A percentile compares a stretch with the other conserved stretches of the same genome.
These are phyloP conservation scores for Jamesozyma gamospora DNA, from an alignment of 805 yeast species.

Conservation along the genomic window DNA sequence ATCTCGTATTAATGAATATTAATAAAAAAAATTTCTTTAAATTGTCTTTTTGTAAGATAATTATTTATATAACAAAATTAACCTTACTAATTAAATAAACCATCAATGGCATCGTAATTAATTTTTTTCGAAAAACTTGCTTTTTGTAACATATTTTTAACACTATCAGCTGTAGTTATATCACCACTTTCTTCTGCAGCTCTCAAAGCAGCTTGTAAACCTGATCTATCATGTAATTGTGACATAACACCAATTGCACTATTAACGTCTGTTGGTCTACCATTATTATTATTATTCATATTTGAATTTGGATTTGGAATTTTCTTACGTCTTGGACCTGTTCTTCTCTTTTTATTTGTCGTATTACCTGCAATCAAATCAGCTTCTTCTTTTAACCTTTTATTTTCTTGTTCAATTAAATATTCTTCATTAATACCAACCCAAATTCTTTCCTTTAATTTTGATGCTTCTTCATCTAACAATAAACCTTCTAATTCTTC, in stretches of 20 bases:
- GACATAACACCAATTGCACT: constrained; percentile 17
- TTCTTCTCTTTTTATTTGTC: constrained; percentile 39
- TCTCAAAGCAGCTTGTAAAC: constrained; percentile 35
- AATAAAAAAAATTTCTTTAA: not conserved
- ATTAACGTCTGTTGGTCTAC: constrained; percentile 9
- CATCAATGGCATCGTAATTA: constrained; percentile 74
- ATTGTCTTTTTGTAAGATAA: not conserved
- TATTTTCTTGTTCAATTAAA: constrained; percentile 73
- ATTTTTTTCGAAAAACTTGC: constrained; percentile 79
- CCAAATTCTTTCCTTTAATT: constrained; percentile 78
- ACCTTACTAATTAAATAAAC: constrained; percentile 27
- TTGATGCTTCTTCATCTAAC: constrained; percentile 59
- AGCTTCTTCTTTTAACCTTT: constrained; percentile 73
- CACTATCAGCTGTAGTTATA: constrained; percentile 65
- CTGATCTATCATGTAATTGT: constrained; percentile 21
- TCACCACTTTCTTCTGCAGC: constrained; percentile 27
- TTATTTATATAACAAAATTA: not conserved
- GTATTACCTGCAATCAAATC: constrained; percentile 78
- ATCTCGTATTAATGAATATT: not conserved
- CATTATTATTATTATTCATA: constrained; percentile 7
- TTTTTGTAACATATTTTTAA: constrained; percentile 64
- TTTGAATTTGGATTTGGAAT: not conserved
- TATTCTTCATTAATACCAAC: constrained; percentile 81
- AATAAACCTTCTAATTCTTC: constrained; percentile 58
- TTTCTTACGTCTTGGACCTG: constrained; percentile 17